phyloP scores from a whole-genome alignment of 345 rosid species.

The Hevea brasiliensis region DNA sequence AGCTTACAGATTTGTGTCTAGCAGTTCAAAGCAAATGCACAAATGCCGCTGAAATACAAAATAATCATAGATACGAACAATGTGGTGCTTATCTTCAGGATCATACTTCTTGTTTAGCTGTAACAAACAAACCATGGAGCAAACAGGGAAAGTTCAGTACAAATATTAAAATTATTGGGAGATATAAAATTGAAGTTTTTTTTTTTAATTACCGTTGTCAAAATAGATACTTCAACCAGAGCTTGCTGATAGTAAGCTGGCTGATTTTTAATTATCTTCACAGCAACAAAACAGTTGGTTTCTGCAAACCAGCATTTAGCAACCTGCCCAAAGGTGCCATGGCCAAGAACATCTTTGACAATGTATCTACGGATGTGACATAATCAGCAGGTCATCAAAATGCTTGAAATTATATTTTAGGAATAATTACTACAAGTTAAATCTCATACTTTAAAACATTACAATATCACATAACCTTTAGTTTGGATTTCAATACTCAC shows the following conservation, averaged over 20 bases:
- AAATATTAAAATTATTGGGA: not conserved
- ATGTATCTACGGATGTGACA: conserved; percentile 60
- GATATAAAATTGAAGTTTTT: conserved; percentile 21
- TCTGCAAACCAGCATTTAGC: conserved; percentile 94
- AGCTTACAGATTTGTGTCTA: conserved; percentile 94
- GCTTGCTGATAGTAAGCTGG: conserved; percentile 99
- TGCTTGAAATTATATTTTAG: not conserved
- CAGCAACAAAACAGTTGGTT: conserved; percentile 71
- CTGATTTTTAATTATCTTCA: conserved; percentile 93
- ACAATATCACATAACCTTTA: not conserved
- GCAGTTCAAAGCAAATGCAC: conserved; percentile 96
- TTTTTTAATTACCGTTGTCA: conserved; percentile 65
- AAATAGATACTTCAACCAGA: conserved; percentile 93
- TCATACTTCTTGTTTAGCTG: conserved; percentile 97
- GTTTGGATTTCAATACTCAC: not conserved
- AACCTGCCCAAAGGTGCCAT: conserved; percentile 99
- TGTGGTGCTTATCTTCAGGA: conserved; percentile 97
- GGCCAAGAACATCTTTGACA: conserved; percentile 99
- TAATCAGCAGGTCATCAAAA: not conserved
- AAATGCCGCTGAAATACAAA: conserved; percentile 80
- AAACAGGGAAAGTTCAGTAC: conserved; percentile 19
- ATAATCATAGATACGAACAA: conserved; percentile 95
- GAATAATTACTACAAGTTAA: not conserved
- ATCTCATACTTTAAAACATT: not conserved
- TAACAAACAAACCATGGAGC: conserved; percentile 23